Evolutionary conservation across 2,329 filamentous ascomycete species (phyloP).

Genomic region (Aureobasidium sp.): DNA sequence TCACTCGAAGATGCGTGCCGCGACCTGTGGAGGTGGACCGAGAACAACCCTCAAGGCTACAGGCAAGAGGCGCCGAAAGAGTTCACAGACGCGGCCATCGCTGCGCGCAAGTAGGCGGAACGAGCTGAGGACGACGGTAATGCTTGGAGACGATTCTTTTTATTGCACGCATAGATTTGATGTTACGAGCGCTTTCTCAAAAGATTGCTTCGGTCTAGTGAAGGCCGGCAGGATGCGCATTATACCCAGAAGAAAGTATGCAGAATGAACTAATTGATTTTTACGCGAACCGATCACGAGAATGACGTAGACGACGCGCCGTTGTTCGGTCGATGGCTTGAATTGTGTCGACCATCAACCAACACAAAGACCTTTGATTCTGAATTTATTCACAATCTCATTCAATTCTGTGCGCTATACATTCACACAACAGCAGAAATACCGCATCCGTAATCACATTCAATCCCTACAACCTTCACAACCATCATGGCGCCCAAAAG

Average conservation of each 20-base stretch:
- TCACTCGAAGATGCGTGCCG: conserved; percentile 88
- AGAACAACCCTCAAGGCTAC: conserved; percentile 95
- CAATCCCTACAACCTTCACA: neutral
- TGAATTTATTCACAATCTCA: neutral
- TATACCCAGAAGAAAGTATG: conserved; percentile 7
- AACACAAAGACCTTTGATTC: neutral
- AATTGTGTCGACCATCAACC: neutral
- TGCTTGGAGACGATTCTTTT: conserved; percentile 3
- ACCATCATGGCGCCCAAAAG: conserved; percentile 36
- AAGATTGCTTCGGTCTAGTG: neutral
- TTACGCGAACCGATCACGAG: neutral
- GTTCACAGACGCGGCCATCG: conserved; percentile 52
- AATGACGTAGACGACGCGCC: neutral
- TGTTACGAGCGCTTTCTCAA: neutral
- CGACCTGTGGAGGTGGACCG: conserved; percentile 94
- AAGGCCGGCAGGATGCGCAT: neutral
- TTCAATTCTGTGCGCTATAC: neutral
- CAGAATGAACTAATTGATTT: neutral
- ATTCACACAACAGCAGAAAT: neutral
- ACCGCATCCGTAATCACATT: neutral
- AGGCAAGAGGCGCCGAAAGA: conserved; percentile 80
- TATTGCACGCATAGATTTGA: conserved; percentile 4
- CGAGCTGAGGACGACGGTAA: neutral
- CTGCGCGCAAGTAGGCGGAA: conserved; percentile 16
- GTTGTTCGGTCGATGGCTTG: neutral